phyloP scores from a whole-genome alignment of 345 rosid genomes.

The Salix caprea region DNA sequence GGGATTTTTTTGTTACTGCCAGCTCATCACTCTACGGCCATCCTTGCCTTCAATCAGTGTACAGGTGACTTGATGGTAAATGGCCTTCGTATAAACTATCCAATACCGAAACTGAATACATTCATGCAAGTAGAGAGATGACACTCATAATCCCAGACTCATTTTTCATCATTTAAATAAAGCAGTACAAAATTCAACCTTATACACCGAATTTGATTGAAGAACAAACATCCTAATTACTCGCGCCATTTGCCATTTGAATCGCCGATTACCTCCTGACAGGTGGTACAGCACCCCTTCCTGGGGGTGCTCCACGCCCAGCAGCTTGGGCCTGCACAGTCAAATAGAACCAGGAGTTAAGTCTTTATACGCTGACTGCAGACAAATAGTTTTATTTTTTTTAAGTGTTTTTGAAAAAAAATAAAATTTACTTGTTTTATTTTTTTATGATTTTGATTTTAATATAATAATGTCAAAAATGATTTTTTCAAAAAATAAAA shows the following conservation, averaged over 20 bases:
- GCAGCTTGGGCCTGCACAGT: conserved; percentile 59
- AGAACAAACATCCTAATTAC: conserved; percentile 4
- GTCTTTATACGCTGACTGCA: neutral
- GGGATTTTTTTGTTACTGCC: too few relatives aligned
- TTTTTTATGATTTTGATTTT: too few relatives aligned
- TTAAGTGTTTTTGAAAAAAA: too few relatives aligned
- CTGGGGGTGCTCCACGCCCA: conserved; percentile 70
- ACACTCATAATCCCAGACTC: neutral
- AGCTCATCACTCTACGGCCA: too few relatives aligned
- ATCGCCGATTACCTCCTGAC: conserved; percentile 48
- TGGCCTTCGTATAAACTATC: neutral
- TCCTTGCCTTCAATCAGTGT: too few relatives aligned
- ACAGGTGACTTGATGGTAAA: too few relatives aligned
- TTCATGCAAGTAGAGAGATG: neutral
- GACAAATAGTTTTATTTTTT: too few relatives aligned
- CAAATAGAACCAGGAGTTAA: neutral
- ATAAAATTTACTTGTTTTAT: too few relatives aligned
- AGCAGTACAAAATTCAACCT: neutral
- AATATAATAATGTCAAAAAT: too few relatives aligned
- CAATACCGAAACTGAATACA: neutral
- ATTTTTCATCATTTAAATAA: neutral
- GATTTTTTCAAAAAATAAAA: too few relatives aligned
- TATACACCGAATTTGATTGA: neutral
- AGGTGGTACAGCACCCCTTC: conserved; percentile 77
- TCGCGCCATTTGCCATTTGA: too few relatives aligned